These are phyloP conservation scores for Hypoxylon sp. DNA, from an alignment of 2,329 filamentous ascomycete species.

Conservation along the genomic window DNA sequence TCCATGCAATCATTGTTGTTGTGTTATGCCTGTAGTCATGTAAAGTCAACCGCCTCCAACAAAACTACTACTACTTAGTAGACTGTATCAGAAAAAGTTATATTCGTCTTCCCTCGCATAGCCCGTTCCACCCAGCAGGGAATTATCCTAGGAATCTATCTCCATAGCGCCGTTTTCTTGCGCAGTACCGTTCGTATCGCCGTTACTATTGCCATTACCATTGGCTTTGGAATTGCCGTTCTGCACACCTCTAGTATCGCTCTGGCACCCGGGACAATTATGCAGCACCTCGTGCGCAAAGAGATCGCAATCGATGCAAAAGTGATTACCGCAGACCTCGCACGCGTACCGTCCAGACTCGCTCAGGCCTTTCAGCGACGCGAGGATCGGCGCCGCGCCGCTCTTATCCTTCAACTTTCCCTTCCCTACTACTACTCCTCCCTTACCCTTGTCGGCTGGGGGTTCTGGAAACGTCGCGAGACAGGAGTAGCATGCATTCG, in stretches of 20 bases:
- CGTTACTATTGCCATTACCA: slow-evolving; percentile 37
- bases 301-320: slow-evolving; percentile 98
- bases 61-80: background rate
- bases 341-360: slow-evolving; percentile 93
- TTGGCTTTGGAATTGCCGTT: slow-evolving; percentile 26
- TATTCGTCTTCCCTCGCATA: background rate
- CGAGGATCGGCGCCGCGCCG: slow-evolving; percentile 36
- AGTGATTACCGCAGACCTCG: slow-evolving; percentile 87
- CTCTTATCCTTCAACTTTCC: slow-evolving; percentile 39
- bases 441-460: slow-evolving; percentile 49
- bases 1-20: slow-evolving; percentile 13
- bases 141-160: slow-evolving; percentile 57
- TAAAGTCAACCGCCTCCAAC: background rate
- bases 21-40: slow-evolving; percentile 10
- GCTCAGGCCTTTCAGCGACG: slow-evolving; percentile 76
- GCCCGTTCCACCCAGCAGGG: background rate
- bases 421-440: slow-evolving; percentile 48
- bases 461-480: slow-evolving; percentile 77
- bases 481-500: slow-evolving; percentile 83
- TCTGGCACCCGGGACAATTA: slow-evolving; percentile 93
- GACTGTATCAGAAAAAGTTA: background rate
- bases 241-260: slow-evolving; percentile 58
- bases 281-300: slow-evolving; percentile 95
- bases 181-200: slow-evolving; percentile 44
- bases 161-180: slow-evolving; percentile 60